phyloP scores from a whole-genome alignment of 345 rosid species.

The Clarkia xantiana region DNA sequence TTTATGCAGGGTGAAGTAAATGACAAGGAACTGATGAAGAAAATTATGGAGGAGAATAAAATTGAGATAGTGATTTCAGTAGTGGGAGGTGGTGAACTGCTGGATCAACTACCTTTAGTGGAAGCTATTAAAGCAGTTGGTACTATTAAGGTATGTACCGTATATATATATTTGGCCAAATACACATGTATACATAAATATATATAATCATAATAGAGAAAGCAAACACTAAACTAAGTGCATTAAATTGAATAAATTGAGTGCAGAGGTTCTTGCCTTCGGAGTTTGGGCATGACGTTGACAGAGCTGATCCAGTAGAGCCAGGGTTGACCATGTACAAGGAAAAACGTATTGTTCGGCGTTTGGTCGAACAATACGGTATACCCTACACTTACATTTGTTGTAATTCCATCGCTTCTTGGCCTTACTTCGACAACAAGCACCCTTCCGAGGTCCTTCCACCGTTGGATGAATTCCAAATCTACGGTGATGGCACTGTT shows the following conservation, averaged over 20 bases:
- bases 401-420: conserved; percentile 65
- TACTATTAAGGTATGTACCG: conserved; percentile 39
- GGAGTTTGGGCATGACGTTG: conserved; percentile 66
- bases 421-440: conserved; percentile 55
- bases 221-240: background rate
- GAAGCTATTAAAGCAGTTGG: conserved; percentile 46
- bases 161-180: background rate
- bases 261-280: conserved; percentile 59
- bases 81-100: conserved; percentile 19
- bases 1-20: conserved; percentile 25
- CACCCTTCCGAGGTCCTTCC: conserved; percentile 55
- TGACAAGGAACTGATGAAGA: conserved; percentile 33
- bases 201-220: background rate
- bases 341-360: conserved; percentile 34
- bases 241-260: background rate
- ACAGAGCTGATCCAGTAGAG: conserved; percentile 47
- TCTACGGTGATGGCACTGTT: conserved; percentile 55
- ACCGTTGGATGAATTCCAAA: conserved; percentile 44
- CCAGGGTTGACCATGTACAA: conserved; percentile 43
- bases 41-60: conserved; percentile 26
- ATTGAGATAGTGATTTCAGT: conserved; percentile 54
- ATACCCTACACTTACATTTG: conserved; percentile 53
- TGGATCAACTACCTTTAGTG: conserved; percentile 30
- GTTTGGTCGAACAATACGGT: conserved; percentile 21
- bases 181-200: background rate